These are phyloP conservation scores for Zasmidium citrigriseum DNA, from an alignment of 2,329 filamentous ascomycete genomes.

Conservation along the genomic window DNA sequence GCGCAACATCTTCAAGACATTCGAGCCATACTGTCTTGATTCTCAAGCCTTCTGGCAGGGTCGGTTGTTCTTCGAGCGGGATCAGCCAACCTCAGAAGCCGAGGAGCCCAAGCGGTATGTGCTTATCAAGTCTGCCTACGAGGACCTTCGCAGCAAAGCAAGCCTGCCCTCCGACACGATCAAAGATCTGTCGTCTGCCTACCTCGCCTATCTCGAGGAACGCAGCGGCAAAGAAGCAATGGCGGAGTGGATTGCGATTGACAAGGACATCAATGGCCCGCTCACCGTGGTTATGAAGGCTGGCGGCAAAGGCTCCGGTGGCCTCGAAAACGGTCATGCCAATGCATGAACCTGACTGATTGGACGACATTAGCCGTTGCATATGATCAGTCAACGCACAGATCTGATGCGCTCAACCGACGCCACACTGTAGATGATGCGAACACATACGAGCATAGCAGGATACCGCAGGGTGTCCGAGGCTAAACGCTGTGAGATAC, in stretches of 20 bases:
- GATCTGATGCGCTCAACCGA: neutral
- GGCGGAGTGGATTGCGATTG: conserved; percentile 80
- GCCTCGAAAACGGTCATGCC: conserved; percentile 4
- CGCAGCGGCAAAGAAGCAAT: conserved; percentile 80
- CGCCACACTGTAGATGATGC: neutral
- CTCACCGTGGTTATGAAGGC: conserved; percentile 20
- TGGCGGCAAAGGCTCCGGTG: neutral
- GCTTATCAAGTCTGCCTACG: conserved; percentile 78
- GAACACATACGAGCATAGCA: neutral
- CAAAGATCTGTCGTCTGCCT: conserved; percentile 73
- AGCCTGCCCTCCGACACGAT: conserved; percentile 67
- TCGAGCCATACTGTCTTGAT: conserved; percentile 80
- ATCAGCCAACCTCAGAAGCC: conserved; percentile 70
- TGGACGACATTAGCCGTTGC: neutral
- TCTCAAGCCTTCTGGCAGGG: conserved; percentile 87
- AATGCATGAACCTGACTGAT: neutral
- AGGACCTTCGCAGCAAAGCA: conserved; percentile 72
- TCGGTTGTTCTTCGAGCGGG: conserved; percentile 86
- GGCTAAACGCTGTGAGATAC: neutral
- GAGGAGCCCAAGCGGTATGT: conserved; percentile 66
- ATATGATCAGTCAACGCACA: no score
- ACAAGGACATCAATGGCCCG: conserved; percentile 80
- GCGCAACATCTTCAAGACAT: conserved; percentile 78
- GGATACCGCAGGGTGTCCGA: neutral
- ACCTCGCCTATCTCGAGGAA: conserved; percentile 82